These are phyloP conservation scores for Beauveria sp. DNA, from an alignment of 2,329 filamentous ascomycete species.

Conservation along the genomic window DNA sequence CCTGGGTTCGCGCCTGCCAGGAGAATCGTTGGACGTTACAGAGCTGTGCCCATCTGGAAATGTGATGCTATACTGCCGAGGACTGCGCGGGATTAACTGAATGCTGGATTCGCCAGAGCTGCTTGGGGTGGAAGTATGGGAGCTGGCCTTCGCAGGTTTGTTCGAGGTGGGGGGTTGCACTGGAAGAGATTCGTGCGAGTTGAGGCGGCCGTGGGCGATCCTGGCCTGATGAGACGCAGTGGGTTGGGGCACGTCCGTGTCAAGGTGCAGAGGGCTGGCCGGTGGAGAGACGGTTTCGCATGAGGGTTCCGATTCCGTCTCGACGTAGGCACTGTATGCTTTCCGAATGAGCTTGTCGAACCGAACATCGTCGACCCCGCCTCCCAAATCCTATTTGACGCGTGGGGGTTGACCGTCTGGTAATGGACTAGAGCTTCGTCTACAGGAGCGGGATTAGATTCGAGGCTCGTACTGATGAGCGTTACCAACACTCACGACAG, in stretches of 20 bases:
- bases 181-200: neutral
- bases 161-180: neutral
- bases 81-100: neutral
- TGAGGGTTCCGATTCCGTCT: neutral
- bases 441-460: conserved; percentile 11
- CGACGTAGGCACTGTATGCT: neutral
- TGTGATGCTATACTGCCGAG: no score
- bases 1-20: no score
- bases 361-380: conserved; percentile 24
- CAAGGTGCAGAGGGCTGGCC: neutral
- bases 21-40: no score
- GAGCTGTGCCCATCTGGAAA: no score
- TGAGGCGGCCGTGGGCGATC: neutral
- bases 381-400: conserved; percentile 32
- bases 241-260: neutral
- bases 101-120: neutral
- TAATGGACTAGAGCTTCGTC: conserved; percentile 31
- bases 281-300: neutral
- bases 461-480: neutral
- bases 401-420: conserved; percentile 31
- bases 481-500: conserved; percentile 56
- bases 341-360: conserved; percentile 18
- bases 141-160: neutral
- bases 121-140: neutral
- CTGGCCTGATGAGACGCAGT: neutral